phyloP scores from a whole-genome alignment of 1,284 basidiomycete genomes.

The Apiotrichum porosum region DNA sequence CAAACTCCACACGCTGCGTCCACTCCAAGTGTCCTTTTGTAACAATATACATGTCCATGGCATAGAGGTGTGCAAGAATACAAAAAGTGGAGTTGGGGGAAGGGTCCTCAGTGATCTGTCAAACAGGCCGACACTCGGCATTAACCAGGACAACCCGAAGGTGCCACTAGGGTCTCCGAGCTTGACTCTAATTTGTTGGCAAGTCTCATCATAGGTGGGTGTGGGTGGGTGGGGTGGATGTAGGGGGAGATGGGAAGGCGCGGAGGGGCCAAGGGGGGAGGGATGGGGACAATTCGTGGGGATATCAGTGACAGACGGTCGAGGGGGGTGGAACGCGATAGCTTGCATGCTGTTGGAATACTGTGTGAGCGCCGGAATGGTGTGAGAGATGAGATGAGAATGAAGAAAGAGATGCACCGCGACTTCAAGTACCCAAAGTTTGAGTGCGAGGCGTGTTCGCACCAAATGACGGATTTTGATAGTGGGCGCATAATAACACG shows the following conservation, averaged over 20 bases:
- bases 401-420: too few species aligned
- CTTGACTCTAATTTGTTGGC: slow-evolving; percentile 28
- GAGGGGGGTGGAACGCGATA: not conserved
- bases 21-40: too few species aligned
- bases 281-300: not conserved
- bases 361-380: not conserved
- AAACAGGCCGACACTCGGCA: slow-evolving; percentile 26
- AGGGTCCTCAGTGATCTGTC: slow-evolving; percentile 21
- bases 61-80: too few species aligned
- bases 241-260: not conserved
- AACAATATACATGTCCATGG: too few species aligned
- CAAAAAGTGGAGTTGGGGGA: not conserved
- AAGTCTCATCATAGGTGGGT: slow-evolving; percentile 25
- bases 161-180: slow-evolving; percentile 24
- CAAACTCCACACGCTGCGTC: too few species aligned
- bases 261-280: not conserved
- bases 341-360: not conserved
- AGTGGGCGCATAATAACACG: too few species aligned
- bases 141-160: slow-evolving; percentile 17
- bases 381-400: not conserved
- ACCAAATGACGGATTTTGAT: too few species aligned
- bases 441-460: too few species aligned
- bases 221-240: not conserved
- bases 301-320: not conserved
- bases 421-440: too few species aligned